Evolutionary conservation across 805 yeast genomes (phyloP).

Genomic region (Zygosaccharomyces gambellarensis): DNA sequence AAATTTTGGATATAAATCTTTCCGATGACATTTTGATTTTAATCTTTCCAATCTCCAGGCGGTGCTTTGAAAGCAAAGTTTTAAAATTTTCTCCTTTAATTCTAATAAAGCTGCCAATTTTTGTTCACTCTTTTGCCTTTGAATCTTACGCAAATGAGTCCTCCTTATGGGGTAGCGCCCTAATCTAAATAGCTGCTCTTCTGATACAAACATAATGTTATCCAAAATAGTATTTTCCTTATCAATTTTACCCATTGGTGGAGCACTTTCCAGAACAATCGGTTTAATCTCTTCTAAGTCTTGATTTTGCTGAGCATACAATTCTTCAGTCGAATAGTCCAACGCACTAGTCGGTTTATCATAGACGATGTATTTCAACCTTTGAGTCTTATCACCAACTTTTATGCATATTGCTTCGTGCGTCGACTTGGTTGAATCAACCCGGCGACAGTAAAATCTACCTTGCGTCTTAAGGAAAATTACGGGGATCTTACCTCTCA

Average conservation of each 20-base stretch:
- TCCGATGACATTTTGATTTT: neutral
- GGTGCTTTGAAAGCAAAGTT: slow-evolving; percentile 1
- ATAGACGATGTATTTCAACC: slow-evolving; percentile 9
- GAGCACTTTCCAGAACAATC: neutral
- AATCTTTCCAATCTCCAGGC: slow-evolving; percentile 4
- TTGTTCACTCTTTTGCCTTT: neutral
- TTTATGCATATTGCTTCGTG: slow-evolving; percentile 10
- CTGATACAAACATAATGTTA: slow-evolving; percentile 2
- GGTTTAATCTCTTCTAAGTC: slow-evolving; percentile 2
- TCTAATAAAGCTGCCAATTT: slow-evolving; percentile 2
- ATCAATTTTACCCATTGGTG: neutral
- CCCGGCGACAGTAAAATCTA: slow-evolving; percentile 10
- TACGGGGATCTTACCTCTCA: slow-evolving; percentile 6
- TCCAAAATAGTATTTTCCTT: neutral
- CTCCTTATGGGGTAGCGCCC: neutral
- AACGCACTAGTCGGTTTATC: slow-evolving; percentile 2
- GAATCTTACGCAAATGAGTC: neutral
- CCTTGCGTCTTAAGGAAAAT: slow-evolving; percentile 8
- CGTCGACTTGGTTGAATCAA: slow-evolving; percentile 6
- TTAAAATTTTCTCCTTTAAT: slow-evolving; percentile 1
- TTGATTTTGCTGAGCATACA: slow-evolving; percentile 9
- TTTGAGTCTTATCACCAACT: slow-evolving; percentile 1
- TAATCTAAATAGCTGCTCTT: slow-evolving; percentile 2
- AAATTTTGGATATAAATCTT: neutral
- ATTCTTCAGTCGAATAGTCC: neutral